Percentiles rank a stretch among this genome's conserved stretches.
These are phyloP conservation scores for Sarcodon sp. DNA, from an alignment of 768 basidiomycete genomes.

Conservation along the genomic window DNA sequence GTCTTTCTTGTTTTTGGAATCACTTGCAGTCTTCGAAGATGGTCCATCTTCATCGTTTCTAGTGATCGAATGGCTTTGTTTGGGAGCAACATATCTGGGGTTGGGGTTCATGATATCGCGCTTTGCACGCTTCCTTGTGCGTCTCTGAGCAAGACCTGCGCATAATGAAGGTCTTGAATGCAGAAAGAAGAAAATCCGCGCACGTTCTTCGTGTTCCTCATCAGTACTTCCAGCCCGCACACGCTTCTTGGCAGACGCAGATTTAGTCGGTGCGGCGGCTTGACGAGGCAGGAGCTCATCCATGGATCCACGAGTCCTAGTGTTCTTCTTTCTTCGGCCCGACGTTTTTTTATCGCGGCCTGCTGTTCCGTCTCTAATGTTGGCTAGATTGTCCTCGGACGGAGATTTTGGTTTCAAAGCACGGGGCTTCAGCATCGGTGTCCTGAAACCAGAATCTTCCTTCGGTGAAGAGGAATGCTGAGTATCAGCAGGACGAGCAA, in stretches of 20 bases:
- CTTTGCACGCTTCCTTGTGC: conserved; percentile 49
- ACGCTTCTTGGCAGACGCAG: conserved; percentile 3
- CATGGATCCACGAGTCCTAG: background rate
- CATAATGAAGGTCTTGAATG: background rate
- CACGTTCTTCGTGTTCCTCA: conserved; percentile 23
- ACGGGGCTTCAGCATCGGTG: conserved; percentile 44
- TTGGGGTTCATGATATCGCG: conserved; percentile 35
- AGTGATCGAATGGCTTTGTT: conserved; percentile 5
- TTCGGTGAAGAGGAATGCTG: background rate
- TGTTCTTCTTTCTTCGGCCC: background rate
- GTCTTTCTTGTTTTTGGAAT: conserved; percentile 10
- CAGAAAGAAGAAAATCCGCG: conserved; percentile 5
- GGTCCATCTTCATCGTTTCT: conserved; percentile 5
- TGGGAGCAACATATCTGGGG: conserved; percentile 8
- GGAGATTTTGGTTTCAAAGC: conserved; percentile 1
- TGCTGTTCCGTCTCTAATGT: background rate
- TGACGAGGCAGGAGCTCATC: background rate
- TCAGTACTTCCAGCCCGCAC: conserved; percentile 13
- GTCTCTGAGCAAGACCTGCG: conserved; percentile 51
- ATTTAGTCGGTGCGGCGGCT: too few relatives aligned
- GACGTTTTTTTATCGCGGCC: background rate
- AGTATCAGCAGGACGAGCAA: background rate
- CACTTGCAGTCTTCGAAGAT: background rate
- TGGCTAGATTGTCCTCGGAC: background rate
- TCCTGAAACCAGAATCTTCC: conserved; percentile 29